These are phyloP conservation scores for Hypoxylon rickii DNA, from an alignment of 495 filamentous ascomycete species.

Conservation along the genomic window DNA sequence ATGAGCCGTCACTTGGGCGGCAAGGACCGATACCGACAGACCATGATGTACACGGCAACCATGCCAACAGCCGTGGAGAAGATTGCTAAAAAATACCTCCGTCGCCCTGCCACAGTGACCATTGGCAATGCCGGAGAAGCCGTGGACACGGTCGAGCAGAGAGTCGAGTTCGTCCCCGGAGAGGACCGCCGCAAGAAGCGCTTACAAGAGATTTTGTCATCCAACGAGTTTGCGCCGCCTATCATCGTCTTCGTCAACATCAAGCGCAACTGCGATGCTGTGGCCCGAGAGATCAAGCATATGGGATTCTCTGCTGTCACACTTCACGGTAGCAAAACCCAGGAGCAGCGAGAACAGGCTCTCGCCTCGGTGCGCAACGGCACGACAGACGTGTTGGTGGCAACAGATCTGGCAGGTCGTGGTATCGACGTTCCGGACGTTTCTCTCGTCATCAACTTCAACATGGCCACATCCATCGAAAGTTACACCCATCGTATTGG, in stretches of 20 bases:
- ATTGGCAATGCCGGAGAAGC: constrained; percentile 95
- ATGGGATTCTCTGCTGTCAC: constrained; percentile 92
- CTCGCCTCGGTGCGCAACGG: constrained; percentile 84
- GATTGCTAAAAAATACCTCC: constrained; percentile 94
- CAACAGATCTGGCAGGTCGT: constrained; percentile 93
- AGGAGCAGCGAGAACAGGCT: constrained; percentile 96
- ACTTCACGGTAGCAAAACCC: constrained; percentile 92
- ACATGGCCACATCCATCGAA: constrained; percentile 95
- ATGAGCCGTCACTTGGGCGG: constrained; percentile 85
- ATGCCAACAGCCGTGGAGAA: constrained; percentile 95
- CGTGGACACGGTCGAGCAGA: constrained; percentile 98
- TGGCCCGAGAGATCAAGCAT: constrained; percentile 92
- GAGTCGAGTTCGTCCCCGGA: constrained; percentile 87
- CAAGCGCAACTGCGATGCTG: constrained; percentile 97
- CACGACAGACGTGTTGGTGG: constrained; percentile 85
- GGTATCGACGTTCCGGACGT: constrained; percentile 99
- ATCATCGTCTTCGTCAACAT: constrained; percentile 99
- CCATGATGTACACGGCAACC: constrained; percentile 99
- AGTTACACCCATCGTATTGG: constrained; percentile 97
- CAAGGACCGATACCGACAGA: constrained; percentile 91
- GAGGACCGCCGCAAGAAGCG: constrained; percentile 99
- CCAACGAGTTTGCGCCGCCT: constrained; percentile 83
- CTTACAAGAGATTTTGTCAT: constrained; percentile 84
- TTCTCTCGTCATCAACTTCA: constrained; percentile 95
- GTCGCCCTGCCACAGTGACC: constrained; percentile 90